Base-by-base conservation (phyloP, 2,329 filamentous ascomycete genomes). In the Alternaria angustiovoidea region DNA sequence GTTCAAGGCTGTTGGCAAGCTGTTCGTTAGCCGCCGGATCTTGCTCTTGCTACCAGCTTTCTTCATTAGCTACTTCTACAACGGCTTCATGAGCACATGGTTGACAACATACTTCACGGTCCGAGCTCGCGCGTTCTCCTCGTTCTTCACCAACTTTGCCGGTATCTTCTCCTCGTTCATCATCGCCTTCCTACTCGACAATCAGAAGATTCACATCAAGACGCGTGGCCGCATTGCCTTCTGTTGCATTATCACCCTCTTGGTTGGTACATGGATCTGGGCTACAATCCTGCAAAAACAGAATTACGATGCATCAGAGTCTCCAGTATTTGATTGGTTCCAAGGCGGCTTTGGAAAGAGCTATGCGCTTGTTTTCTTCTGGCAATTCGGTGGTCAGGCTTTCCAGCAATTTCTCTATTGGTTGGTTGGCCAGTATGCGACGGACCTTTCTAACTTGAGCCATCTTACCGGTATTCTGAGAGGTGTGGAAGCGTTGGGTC, bases 31-130 rank as follows among this genome's bases (percentile, higher is more conserved):
- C 51, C 71, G 73, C 16, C 57, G 74, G 2, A 76, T 77, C 12
- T 36, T 76, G 14, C 70, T 78, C 2, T 54, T 78, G 14, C 64
- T 78, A 2, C 74, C 75, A 1, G 74, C 74, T 2, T 78, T 78
- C 67, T 75, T 76, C 62, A 75, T 75, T 66, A 77, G 74, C 66
- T 78, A 79, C 63, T 77, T 78, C 63, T 77, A 77, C 71, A 76
- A 77, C 51, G 74, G 74, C 47, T 77, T 77, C 63, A 63, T 75
- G 66, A 73, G 71, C 61, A 77, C 75, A 4, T 76, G 71, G 71
- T 56, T 76, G 34, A 76, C 74, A 3, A 70, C 63, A 1, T 78
- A 78, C 68, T 78, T 78, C 59, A 78, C 74, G 11, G 75, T 78
- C 11, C 71, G 75, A 26, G 65, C 74, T 12, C 71, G 75, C 43